Percentiles rank a stretch among this genome's conserved stretches.
Conservation (phyloP, 2,329 filamentous ascomycete species). For the Nigrograna mackinnonii region DNA sequence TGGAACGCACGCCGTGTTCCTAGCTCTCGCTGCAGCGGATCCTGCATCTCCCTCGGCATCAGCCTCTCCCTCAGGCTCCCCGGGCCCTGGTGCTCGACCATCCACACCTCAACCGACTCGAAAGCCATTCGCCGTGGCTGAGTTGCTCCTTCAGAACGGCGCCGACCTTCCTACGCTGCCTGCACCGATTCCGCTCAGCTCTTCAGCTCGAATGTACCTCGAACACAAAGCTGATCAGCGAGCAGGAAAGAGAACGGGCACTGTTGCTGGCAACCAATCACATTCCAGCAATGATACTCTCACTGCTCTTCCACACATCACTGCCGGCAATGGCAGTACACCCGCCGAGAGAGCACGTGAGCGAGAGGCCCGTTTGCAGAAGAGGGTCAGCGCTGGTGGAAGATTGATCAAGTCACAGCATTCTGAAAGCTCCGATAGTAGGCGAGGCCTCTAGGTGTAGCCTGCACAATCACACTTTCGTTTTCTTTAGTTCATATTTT, state of each 20-base stretch:
- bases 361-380: conserved; percentile 41
- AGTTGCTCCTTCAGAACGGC: conserved; percentile 90
- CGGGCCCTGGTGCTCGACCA: conserved; percentile 46
- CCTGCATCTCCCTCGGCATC: conserved; percentile 72
- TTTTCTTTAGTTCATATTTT: conserved; percentile 38
- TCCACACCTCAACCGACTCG: conserved; percentile 44
- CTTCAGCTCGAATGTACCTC: conserved; percentile 79
- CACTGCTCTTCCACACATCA: conserved; percentile 62
- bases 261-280: conserved; percentile 55
- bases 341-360: conserved; percentile 41
- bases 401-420: conserved; percentile 41
- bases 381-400: conserved; percentile 43
- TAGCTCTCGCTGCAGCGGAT: conserved; percentile 90
- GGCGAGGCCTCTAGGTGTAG: conserved; percentile 34
- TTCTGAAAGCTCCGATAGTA: conserved; percentile 34
- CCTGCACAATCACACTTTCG: conserved; percentile 29
- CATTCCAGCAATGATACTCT: conserved; percentile 59
- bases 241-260: conserved; percentile 39
- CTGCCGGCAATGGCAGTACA: conserved; percentile 43
- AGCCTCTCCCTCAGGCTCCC: conserved; percentile 47
- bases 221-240: conserved; percentile 69
- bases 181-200: conserved; percentile 82
- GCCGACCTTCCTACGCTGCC: conserved; percentile 78
- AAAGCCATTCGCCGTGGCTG: conserved; percentile 80
- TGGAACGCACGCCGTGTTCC: conserved; percentile 84